These are phyloP conservation scores for Geosmithia morbida DNA, from an alignment of 2,329 filamentous ascomycete genomes.

Conservation along the genomic window DNA sequence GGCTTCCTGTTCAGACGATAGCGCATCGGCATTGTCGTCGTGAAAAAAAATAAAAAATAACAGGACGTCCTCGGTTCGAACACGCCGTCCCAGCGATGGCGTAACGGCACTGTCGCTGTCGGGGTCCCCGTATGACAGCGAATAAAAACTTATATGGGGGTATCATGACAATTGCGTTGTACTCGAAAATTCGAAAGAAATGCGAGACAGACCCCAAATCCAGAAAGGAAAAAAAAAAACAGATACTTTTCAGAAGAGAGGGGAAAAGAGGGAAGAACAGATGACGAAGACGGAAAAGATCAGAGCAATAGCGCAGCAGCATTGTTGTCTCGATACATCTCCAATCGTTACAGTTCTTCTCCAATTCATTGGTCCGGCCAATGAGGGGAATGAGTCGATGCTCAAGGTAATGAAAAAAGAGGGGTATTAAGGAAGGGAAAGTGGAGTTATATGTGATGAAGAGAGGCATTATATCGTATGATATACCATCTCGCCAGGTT, in stretches of 20 bases:
- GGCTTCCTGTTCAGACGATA: constrained; percentile 28
- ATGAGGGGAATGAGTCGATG: background rate
- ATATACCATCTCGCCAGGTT: constrained; percentile 4
- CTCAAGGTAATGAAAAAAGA: background rate
- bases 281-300: too few relatives aligned
- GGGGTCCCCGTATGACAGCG: constrained; percentile 27
- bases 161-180: constrained; percentile 18
- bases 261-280: constrained; percentile 3
- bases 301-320: constrained; percentile 30
- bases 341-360: background rate
- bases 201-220: background rate
- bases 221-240: constrained; percentile 5
- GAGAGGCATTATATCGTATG: background rate
- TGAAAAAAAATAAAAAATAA: constrained; percentile 5
- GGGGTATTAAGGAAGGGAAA: constrained; percentile 5
- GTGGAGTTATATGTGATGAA: constrained; percentile 2
- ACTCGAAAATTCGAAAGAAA: constrained; percentile 7
- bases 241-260: background rate
- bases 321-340: constrained; percentile 24
- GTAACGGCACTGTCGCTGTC: constrained; percentile 41
- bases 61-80: constrained; percentile 26
- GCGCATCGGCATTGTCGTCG: constrained; percentile 39
- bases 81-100: constrained; percentile 41
- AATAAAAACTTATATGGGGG: constrained; percentile 28
- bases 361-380: background rate